phyloP scores from a whole-genome alignment of 2,329 filamentous ascomycete species.

The Amphichorda felina region DNA sequence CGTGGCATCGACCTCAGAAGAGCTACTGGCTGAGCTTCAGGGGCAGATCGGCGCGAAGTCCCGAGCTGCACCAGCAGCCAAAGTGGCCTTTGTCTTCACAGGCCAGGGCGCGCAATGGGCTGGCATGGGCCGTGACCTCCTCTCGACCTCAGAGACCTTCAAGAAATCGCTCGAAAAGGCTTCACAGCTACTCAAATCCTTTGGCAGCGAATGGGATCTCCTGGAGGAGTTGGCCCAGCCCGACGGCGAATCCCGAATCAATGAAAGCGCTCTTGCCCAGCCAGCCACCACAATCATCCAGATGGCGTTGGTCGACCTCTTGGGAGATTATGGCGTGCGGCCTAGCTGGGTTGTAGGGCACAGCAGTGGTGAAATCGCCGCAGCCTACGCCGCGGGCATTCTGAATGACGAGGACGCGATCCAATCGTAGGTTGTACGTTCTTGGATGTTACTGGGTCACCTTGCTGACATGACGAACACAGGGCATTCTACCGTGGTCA shows the following conservation, averaged over 20 bases:
- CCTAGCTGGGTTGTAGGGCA: slow-evolving; percentile 29
- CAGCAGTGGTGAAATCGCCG: slow-evolving; percentile 35
- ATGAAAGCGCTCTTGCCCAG: slow-evolving; percentile 28
- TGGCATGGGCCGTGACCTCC: slow-evolving; percentile 8
- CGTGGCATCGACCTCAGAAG: slow-evolving; percentile 8
- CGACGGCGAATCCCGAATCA: slow-evolving; percentile 19
- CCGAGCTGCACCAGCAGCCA: too few relatives aligned
- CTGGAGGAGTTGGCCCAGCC: slow-evolving; percentile 19
- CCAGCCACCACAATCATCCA: slow-evolving; percentile 34
- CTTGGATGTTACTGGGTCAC: too few relatives aligned
- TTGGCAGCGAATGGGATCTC: slow-evolving; percentile 18
- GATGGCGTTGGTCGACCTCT: slow-evolving; percentile 29
- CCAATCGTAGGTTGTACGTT: slow-evolving; percentile 5
- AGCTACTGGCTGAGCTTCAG: slow-evolving; percentile 13
- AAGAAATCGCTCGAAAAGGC: slow-evolving; percentile 8
- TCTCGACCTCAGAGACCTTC: slow-evolving; percentile 11
- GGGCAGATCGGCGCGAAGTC: too few relatives aligned
- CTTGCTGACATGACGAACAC: too few relatives aligned
- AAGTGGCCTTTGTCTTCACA: slow-evolving; percentile 15
- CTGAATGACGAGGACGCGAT: slow-evolving; percentile 29
- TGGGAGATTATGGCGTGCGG: slow-evolving; percentile 28
- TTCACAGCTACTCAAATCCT: slow-evolving; percentile 16
- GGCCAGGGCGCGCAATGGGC: slow-evolving; percentile 14
- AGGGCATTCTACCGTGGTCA: too few relatives aligned
- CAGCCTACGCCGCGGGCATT: slow-evolving; percentile 30